Base-by-base conservation (phyloP, 2,329 filamentous ascomycete species). In the Colletotrichum sublineola region DNA sequence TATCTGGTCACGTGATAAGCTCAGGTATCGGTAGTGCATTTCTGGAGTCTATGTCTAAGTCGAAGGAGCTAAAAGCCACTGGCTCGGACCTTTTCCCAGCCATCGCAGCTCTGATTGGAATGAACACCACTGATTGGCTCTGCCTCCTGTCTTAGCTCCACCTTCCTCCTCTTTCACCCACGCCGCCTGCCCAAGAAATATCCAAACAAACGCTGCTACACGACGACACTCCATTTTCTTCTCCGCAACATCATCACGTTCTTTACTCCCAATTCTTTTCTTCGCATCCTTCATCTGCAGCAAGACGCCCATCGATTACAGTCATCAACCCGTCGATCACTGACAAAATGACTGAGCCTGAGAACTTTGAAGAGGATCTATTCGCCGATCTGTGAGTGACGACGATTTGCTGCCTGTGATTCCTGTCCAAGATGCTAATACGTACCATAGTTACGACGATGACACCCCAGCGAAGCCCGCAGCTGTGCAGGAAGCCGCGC, bases 331-430 rank as follows among this genome's bases (percentile, higher is more conserved):
- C 29, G 20, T 40, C 18, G 36, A 33, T 52, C 8, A 24, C 46
- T 31, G 69, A 74, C 80, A 87, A 62, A 77, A 96, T 96, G 94
- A 90, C 93, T 60, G 94, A 96, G 79, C 86, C 89, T 65, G 93
- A 95, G 79, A 93, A 94, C 76, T 91, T 94, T 77, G 95, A 97
- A 77, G 95, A 97, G 79, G 95, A 97, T 88, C 93, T 97, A 83
- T 97, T 97, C 83, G 95, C 95, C 78, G 95, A 97, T 84, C 90
- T 97, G 95, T 97, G 86, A 84, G 94, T 76, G 29, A 55, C 61
- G 31, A 56, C 29, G 31, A 48, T 24, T 4, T 15, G 36, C 31
- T 42, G 29, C 46, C 36, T 87, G 73, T 48, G 48, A 67, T 62
- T 48, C 66, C 40, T 18, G 61, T 38, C n/a, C 61, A 29, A 38